Base-by-base conservation (phyloP, 2,329 filamentous ascomycete genomes). In the Scleromitrula shiraiana region DNA sequence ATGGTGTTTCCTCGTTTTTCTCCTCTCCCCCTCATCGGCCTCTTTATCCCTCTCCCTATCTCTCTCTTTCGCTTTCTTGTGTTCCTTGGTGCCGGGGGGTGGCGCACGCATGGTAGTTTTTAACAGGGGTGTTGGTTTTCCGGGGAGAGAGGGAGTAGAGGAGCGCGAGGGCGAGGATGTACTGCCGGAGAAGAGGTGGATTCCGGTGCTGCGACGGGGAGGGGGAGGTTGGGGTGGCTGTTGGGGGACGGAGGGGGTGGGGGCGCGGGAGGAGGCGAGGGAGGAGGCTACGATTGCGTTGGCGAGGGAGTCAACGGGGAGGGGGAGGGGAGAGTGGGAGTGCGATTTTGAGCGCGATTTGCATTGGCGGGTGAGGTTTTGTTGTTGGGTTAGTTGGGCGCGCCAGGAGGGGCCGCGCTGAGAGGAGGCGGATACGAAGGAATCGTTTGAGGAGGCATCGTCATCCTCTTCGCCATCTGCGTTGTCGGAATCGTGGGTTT, bases 211-310 rank as follows among this genome's bases (percentile, higher is more conserved):
- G 36, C 58, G 58, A 41, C 45, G 69, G 42, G 54, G 61, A 17
- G 58, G 55, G 27, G 59, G 59, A 19, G 54, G 53, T n/a, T 44
- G 45, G 19, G 47, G 30, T 14, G 23, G 30, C 5, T 9, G 27
- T 23, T 41, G 32, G n/a, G 43, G 41, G 41, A 51, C 57, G 3
- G 60, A 52, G 8, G 70, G 70, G 0, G 69, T 70, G 5, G 58
- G 63, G 19, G 64, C 67, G 8, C 80, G 77, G 2, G 80, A 73
- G 0, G 83, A 79, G 5, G 86, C 86, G 0, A 90, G 70, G 20
- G 82, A 85, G 2, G 84, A 81, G 2, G 85, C 85, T 58, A 90
- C 76, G 50, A 90, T 88, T 53, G 86, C 86, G 57, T 79, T 78
- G 10, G 84, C 81, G 7, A 90, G 75, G 0, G 80, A 80, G 50